Evolutionary conservation across 257 asterid species (phyloP).

Genomic region (Fraxinus quadrangulata): DNA sequence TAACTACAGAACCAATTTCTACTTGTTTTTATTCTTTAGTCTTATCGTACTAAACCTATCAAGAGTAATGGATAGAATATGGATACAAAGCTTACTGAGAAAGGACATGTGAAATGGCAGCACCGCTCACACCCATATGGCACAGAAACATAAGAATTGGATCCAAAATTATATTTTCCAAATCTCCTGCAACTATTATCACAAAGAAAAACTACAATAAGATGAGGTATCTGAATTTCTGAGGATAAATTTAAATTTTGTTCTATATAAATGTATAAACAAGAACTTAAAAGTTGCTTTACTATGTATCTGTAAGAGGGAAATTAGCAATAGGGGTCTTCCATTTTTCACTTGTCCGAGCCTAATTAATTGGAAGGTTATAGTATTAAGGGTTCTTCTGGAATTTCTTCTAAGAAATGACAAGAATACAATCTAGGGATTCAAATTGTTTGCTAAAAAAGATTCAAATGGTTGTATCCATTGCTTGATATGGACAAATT

Average conservation of each 20-base stretch:
- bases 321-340: not conserved
- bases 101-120: constrained; percentile 69
- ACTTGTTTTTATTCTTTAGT: not conserved
- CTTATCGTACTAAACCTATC: not conserved
- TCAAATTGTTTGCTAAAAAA: not conserved
- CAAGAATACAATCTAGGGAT: not conserved
- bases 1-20: not conserved
- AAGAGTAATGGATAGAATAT: not conserved
- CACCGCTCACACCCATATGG: constrained; percentile 65
- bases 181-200: constrained; percentile 65
- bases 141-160: constrained; percentile 57
- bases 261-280: not conserved
- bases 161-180: constrained; percentile 61
- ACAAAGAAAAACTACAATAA: not conserved
- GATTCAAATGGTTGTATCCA: not conserved
- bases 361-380: not conserved
- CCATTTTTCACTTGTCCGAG: not conserved
- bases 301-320: not conserved
- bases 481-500: no score
- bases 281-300: not conserved
- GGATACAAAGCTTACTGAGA: constrained; percentile 57
- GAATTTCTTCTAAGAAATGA: not conserved
- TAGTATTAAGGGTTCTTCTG: not conserved
- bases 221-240: not conserved
- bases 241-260: not conserved